Evolutionary conservation across 148 eudicot species (phyloP).

Genomic region (Salicornia ramosissima): DNA sequence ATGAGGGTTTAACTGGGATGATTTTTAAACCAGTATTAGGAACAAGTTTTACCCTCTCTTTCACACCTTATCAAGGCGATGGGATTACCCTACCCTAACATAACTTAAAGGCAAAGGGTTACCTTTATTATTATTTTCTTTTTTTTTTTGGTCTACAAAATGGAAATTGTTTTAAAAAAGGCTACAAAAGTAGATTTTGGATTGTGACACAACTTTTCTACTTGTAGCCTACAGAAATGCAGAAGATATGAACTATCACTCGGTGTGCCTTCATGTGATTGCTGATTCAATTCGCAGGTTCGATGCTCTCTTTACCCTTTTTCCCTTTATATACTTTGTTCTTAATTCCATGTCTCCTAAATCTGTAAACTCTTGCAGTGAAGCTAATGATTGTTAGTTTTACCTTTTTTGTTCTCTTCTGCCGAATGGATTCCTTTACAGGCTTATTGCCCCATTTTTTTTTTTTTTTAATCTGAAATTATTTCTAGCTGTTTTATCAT

Average conservation of each 20-base stretch:
- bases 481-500: background rate
- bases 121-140: background rate
- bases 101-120: too few species aligned
- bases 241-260: conserved; percentile 94
- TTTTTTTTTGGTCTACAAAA: background rate
- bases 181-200: background rate
- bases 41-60: too few species aligned
- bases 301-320: conserved; percentile 14
- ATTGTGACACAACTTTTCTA: conserved; percentile 13
- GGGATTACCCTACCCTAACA: too few species aligned
- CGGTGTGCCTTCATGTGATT: conserved; percentile 92
- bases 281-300: conserved; percentile 98
- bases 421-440: background rate
- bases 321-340: background rate
- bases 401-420: background rate
- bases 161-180: background rate
- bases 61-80: too few species aligned
- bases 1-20: too few species aligned
- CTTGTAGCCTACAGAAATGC: conserved; percentile 89
- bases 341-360: background rate
- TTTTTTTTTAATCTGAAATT: too few species aligned
- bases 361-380: background rate
- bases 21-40: too few species aligned
- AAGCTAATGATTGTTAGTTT: background rate
- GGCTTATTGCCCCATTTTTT: background rate